Conservation (phyloP, 73 alveolate genomes). For the Tetrahymena borealis region DNA sequence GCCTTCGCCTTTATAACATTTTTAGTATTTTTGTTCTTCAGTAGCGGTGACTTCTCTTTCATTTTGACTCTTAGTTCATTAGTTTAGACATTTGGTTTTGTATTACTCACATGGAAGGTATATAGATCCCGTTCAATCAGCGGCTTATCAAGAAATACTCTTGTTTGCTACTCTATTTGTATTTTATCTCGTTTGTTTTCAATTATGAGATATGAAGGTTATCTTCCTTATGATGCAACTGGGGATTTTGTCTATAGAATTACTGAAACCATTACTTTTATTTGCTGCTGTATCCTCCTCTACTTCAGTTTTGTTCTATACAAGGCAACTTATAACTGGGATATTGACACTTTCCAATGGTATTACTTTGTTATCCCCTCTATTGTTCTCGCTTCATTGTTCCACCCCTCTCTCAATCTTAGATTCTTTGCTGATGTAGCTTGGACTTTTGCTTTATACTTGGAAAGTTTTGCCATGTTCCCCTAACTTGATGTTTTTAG, state of each 20-base stretch:
- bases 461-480: constrained; percentile 57
- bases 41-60: constrained; percentile 31
- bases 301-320: constrained; percentile 17
- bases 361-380: constrained; percentile 47
- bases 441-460: constrained; percentile 54
- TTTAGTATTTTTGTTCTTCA: constrained; percentile 20
- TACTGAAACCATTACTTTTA: constrained; percentile 35
- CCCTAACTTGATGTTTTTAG: constrained; percentile 51
- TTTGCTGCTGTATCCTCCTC: constrained; percentile 12
- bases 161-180: constrained; percentile 45
- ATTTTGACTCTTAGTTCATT: constrained; percentile 28
- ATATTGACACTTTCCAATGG: constrained; percentile 21
- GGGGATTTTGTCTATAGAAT: constrained; percentile 46
- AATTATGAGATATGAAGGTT: constrained; percentile 34
- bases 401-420: constrained; percentile 46
- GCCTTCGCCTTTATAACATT: neutral
- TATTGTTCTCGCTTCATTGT: constrained; percentile 26
- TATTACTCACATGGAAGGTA: neutral
- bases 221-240: constrained; percentile 44
- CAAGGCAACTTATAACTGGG: constrained; percentile 39
- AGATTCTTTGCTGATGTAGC: constrained; percentile 28
- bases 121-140: neutral
- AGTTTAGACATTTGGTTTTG: constrained; percentile 36
- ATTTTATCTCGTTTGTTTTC: constrained; percentile 38
- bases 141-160: constrained; percentile 52